Conservation (phyloP, 345 rosid species). For the Linum usitatissimum region DNA sequence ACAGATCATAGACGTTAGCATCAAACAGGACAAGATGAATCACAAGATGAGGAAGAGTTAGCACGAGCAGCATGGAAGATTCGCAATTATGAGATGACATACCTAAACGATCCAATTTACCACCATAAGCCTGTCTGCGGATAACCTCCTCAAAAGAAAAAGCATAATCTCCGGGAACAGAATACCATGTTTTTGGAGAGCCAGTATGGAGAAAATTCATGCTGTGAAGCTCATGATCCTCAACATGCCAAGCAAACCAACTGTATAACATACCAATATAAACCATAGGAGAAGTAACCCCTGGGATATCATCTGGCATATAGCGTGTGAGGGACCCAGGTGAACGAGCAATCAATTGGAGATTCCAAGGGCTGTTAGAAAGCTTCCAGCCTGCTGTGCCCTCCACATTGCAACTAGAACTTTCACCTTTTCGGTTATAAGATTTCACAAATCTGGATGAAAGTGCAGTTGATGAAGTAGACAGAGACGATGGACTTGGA, state of each 20-base stretch:
- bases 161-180: conserved; percentile 90
- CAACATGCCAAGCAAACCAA: conserved; percentile 99
- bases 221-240: conserved; percentile 99
- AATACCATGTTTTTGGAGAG: conserved; percentile 91
- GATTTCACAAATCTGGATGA: conserved; percentile 25
- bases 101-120: conserved; percentile 75
- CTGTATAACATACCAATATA: conserved; percentile 97
- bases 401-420: conserved; percentile 48
- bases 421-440: conserved; percentile 34
- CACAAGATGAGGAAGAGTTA: neutral
- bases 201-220: conserved; percentile 97
- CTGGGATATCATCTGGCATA: conserved; percentile 99
- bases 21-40: neutral
- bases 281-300: conserved; percentile 96
- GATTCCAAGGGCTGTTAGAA: conserved; percentile 96
- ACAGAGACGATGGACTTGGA: conserved; percentile 13
- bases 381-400: conserved; percentile 99
- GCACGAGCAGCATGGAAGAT: neutral
- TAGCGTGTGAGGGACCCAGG: conserved; percentile 97
- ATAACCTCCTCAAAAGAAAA: conserved; percentile 84
- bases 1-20: neutral
- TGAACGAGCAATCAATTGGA: conserved; percentile 89
- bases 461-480: conserved; percentile 21
- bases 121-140: conserved; percentile 69
- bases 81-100: conserved; percentile 9